These are phyloP conservation scores for Paecilomyces niveus DNA, from an alignment of 2,329 filamentous ascomycete species.

Conservation along the genomic window DNA sequence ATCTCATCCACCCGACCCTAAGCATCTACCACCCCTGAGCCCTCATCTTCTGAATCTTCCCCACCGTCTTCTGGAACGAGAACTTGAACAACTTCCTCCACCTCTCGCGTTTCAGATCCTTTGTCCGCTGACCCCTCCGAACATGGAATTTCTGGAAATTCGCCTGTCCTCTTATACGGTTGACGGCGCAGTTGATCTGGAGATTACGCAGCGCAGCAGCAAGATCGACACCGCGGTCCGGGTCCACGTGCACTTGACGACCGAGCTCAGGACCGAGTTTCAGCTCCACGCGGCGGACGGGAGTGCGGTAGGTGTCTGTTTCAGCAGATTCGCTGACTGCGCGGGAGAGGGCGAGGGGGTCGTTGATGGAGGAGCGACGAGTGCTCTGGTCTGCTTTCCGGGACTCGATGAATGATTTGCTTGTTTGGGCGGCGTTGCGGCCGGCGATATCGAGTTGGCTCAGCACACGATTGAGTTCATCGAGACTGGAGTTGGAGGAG, in stretches of 20 bases:
- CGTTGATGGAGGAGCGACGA: not conserved
- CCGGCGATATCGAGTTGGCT: conserved; percentile 22
- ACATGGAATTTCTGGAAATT: conserved; percentile 34
- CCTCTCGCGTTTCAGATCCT: conserved; percentile 29
- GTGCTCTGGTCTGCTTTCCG: not conserved
- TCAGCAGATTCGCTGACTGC: conserved; percentile 12
- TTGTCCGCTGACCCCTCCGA: conserved; percentile 33
- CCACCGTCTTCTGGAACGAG: conserved; percentile 36
- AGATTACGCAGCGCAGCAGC: conserved; percentile 20
- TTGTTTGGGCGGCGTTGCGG: conserved; percentile 5
- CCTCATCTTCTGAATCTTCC: conserved; percentile 37
- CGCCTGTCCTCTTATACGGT: conserved; percentile 26
- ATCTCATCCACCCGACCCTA: too few species aligned
- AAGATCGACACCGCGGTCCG: conserved; percentile 25
- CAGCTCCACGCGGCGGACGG: conserved; percentile 20
- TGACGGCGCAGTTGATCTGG: conserved; percentile 18
- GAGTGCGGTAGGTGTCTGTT: conserved; percentile 11
- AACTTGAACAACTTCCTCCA: conserved; percentile 40
- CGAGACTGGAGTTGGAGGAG: conserved; percentile 2
- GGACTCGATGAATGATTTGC: not conserved
- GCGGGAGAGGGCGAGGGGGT: conserved; percentile 12
- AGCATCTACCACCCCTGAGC: conserved; percentile 37
- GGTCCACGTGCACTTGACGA: conserved; percentile 27
- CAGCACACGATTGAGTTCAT: conserved; percentile 26
- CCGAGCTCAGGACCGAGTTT: conserved; percentile 32